Evolutionary conservation across 2,329 filamentous ascomycete species (phyloP), one percentile per base, ranked within the genome.

Genomic region (Aspergillus glaucus): DNA sequence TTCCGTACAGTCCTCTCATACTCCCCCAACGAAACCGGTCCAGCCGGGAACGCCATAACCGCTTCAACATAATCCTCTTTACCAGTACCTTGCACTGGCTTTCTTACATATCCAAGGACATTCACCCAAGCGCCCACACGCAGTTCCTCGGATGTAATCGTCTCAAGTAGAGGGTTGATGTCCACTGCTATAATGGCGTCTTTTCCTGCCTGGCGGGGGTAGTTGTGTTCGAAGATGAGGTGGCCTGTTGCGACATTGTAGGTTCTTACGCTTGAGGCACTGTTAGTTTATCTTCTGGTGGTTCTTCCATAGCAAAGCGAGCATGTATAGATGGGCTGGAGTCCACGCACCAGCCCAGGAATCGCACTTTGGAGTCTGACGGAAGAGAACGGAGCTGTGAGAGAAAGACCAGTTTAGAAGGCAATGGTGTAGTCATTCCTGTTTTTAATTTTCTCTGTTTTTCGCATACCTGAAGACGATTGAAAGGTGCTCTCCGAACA

Each of bases 61-160:
- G 88, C 89, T 62, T 95, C 88, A 15, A 95, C 73, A 48, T 64
- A 66, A 9, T 71, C 71, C 19, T 40, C 37, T 12, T 40, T 21
- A 8, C 19, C 17, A 17, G 7, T 19, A 10, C 4, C 7, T 40
- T 45, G 44, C 6, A 26, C n/a, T 9, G 37, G 39, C 40, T 64
- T 63, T 37, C 74, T 77, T 50, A 91, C 75, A 65, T 94, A 94
- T 5, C 91, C 92, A 55, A 96, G 80, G 3, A 96, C 78, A 64
- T 96, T 95, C 44, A 96, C 69, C 90, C 91, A 96, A 51, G 85
- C 79, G n/a, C 92, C 92, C 22, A 86, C 72, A 45, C 82, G 77
- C 46, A 86, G 78, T 45, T 87, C 76, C 48, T 84, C 78, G 19
- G 77, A 69, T 17, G 79, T 80, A 50, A 93, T 70, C 8, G 72